Percentiles rank a stretch among this genome's conserved stretches.
Conservation (phyloP, 2,329 filamentous ascomycete species). For the Phoma sp. region DNA sequence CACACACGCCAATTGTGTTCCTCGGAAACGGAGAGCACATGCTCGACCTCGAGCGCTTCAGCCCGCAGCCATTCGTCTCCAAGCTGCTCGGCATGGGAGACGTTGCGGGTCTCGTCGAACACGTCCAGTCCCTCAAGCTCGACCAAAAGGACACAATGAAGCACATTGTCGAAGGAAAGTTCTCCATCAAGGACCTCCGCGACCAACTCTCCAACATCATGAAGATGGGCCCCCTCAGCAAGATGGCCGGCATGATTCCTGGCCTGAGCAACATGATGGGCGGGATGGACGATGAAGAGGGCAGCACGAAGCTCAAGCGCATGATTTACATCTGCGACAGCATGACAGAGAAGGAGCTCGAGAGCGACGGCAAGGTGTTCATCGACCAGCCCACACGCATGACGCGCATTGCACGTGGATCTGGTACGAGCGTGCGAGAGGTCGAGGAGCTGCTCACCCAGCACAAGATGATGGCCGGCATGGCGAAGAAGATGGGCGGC, state of each 20-base stretch:
- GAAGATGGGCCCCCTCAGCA: constrained; percentile 98
- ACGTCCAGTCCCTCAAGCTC: constrained; percentile 92
- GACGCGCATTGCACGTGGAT: constrained; percentile 88
- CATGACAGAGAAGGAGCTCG: constrained; percentile 95
- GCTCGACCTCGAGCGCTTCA: constrained; percentile 91
- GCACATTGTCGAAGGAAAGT: constrained; percentile 95
- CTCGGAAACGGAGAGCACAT: constrained; percentile 98
- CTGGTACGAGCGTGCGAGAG: constrained; percentile 87
- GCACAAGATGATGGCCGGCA: constrained; percentile 97
- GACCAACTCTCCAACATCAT: constrained; percentile 98
- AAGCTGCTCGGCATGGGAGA: constrained; percentile 98
- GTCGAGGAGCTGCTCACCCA: constrained; percentile 98
- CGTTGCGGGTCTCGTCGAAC: constrained; percentile 92
- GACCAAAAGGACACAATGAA: constrained; percentile 99
- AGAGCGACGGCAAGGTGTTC: constrained; percentile 93
- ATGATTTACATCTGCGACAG: constrained; percentile 99
- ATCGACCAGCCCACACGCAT: constrained; percentile 91
- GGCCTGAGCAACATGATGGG: constrained; percentile 93
- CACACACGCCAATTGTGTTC: constrained; percentile 95
- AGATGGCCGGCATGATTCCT: constrained; percentile 99
- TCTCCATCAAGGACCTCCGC: constrained; percentile 90
- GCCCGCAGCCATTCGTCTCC: constrained; percentile 89
- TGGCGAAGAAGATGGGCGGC: constrained; percentile 99
- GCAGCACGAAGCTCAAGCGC: constrained; percentile 88
- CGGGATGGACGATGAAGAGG: constrained; percentile 96